Conservation (phyloP, 2,329 filamentous ascomycete species). For the Aureobasidium subglaciale region DNA sequence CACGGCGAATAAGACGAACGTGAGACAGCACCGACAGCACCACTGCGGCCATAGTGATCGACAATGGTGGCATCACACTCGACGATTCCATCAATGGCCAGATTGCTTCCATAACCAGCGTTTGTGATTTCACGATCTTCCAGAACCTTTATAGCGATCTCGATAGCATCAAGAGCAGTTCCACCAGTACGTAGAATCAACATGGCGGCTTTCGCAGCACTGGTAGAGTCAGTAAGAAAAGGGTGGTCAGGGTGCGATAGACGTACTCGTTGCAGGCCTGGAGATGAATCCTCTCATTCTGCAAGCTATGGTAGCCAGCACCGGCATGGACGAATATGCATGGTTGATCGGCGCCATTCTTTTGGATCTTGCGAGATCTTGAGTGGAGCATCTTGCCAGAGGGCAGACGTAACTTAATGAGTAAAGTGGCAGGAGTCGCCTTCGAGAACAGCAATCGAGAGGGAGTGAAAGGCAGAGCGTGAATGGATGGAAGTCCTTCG, state of each 20-base stretch:
- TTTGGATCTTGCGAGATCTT: conserved; percentile 22
- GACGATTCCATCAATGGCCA: conserved; percentile 81
- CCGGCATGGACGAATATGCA: conserved; percentile 95
- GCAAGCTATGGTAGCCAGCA: conserved; percentile 82
- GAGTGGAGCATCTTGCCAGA: conserved; percentile 31
- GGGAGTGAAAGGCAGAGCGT: background rate
- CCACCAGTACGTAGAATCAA: conserved; percentile 69
- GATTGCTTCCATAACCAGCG: conserved; percentile 89
- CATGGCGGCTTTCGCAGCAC: conserved; percentile 81
- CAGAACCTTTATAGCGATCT: conserved; percentile 77
- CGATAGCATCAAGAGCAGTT: conserved; percentile 78
- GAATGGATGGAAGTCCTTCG: background rate
- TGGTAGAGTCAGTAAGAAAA: conserved; percentile 30
- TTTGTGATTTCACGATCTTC: conserved; percentile 97
- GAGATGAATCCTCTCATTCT: conserved; percentile 80
- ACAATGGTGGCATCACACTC: conserved; percentile 94
- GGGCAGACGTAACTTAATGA: background rate
- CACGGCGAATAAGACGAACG: conserved; percentile 52
- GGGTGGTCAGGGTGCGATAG: background rate
- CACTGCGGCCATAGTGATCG: conserved; percentile 83
- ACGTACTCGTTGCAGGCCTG: conserved; percentile 81
- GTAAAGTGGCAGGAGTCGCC: background rate
- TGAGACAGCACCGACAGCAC: conserved; percentile 83
- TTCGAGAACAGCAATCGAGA: background rate
- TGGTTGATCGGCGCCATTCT: conserved; percentile 45